These are phyloP conservation scores for Edaphochlamys debaryana DNA, from an alignment of 139 green algal species.

Conservation along the genomic window DNA sequence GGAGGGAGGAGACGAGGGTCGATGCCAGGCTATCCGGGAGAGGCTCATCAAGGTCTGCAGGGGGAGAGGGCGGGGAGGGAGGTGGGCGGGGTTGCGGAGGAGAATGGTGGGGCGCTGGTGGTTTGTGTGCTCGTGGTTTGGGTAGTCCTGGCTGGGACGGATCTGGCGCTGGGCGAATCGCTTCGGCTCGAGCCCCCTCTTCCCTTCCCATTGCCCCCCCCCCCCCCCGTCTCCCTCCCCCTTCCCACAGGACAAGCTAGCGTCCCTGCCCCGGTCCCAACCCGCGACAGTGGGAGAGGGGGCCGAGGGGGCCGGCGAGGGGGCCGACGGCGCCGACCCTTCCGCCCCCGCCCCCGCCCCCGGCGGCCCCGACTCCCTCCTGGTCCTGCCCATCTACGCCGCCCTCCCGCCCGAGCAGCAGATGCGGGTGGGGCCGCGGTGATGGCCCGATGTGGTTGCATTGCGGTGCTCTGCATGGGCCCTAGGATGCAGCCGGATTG, in stretches of 20 bases:
- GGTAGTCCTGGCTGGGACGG: no score
- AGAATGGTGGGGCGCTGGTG: no score
- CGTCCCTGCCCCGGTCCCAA: not conserved
- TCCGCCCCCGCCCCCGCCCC: not conserved
- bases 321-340: not conserved
- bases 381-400: slow-evolving; percentile 83
- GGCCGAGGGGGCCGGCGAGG: slow-evolving; percentile 5
- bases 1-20: not conserved
- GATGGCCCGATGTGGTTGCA: not conserved
- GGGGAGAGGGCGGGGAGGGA: no score
- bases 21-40: no score
- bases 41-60: no score
- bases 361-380: slow-evolving; percentile 48
- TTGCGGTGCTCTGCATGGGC: not conserved
- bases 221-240: no score
- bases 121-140: no score
- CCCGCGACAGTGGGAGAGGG: not conserved
- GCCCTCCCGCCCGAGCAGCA: slow-evolving; percentile 86
- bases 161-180: no score
- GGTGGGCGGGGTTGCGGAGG: no score
- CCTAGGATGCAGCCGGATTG: no score
- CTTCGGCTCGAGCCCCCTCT: no score
- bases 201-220: no score
- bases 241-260: slow-evolving; percentile 2
- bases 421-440: slow-evolving; percentile 61